Conservation (phyloP, 192 early-diverging fungal species). For the Coemansia sp. region DNA sequence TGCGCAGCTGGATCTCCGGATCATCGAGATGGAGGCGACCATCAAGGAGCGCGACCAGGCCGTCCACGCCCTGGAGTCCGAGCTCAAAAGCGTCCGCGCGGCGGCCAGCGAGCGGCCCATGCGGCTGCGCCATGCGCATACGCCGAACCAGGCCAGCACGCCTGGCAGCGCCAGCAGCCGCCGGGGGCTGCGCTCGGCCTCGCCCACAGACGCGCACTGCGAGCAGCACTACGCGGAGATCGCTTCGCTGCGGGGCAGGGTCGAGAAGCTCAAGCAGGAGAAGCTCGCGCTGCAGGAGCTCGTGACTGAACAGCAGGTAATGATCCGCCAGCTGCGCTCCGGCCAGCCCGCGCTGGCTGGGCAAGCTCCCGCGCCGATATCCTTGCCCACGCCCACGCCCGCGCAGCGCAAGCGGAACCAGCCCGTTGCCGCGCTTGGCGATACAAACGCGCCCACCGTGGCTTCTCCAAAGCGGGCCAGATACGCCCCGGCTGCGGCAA, state of each 20-base stretch:
- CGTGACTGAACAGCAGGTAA: conserved; percentile 50
- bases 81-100: conserved; percentile 22
- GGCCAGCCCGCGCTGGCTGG: background rate
- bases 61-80: conserved; percentile 14
- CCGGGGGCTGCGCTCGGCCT: conserved; percentile 2
- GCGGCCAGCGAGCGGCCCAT: conserved; percentile 41
- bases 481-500: background rate
- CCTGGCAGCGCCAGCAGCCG: background rate
- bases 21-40: conserved; percentile 24
- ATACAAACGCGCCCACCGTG: background rate
- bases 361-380: no score
- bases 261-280: conserved; percentile 33
- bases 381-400: conserved; percentile 4
- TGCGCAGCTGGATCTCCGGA: conserved; percentile 40
- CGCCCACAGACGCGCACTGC: conserved; percentile 2
- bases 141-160: background rate
- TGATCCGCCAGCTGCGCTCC: conserved; percentile 33
- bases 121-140: conserved; percentile 45
- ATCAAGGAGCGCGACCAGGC: conserved; percentile 21
- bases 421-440: background rate
- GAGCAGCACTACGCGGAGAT: conserved; percentile 37
- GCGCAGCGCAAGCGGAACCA: conserved; percentile 13
- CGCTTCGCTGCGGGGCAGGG: conserved; percentile 31
- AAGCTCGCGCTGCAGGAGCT: conserved; percentile 41
- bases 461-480: background rate